A percentile compares a stretch with the other conserved stretches of the same genome.
These are phyloP conservation scores for Cryphonectria japonica DNA, from an alignment of 2,329 filamentous ascomycete species.

Conservation along the genomic window DNA sequence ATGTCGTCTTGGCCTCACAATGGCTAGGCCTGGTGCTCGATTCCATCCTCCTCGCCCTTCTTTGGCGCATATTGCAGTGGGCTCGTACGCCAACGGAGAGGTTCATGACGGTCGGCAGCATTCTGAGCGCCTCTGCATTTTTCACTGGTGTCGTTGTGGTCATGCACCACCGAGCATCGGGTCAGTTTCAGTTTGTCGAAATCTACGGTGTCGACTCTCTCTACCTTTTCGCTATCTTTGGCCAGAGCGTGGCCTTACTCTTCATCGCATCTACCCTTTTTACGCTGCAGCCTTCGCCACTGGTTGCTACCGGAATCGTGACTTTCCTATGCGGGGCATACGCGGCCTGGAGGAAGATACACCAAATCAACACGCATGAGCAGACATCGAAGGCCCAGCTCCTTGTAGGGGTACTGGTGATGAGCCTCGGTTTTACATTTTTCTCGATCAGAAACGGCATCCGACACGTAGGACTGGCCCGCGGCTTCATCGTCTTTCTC, in stretches of 20 bases:
- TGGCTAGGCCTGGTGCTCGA: constrained; percentile 51
- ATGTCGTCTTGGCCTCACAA: constrained; percentile 47
- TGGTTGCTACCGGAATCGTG: constrained; percentile 47
- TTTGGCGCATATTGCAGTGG: constrained; percentile 58
- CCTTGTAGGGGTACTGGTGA: constrained; percentile 44
- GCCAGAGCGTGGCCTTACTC: constrained; percentile 50
- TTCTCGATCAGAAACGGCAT: constrained; percentile 51
- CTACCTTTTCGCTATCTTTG: constrained; percentile 53
- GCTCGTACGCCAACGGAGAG: constrained; percentile 51
- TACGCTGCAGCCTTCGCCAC: constrained; percentile 50
- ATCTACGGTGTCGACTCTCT: constrained; percentile 43
- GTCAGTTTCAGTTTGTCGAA: constrained; percentile 20
- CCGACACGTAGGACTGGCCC: constrained; percentile 48
- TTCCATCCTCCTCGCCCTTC: constrained; percentile 48
- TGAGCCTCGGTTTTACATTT: constrained; percentile 46
- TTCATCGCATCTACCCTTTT: constrained; percentile 50
- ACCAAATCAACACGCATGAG: constrained; percentile 50
- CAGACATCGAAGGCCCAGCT: constrained; percentile 44
- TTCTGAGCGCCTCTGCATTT: constrained; percentile 47
- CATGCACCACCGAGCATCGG: constrained; percentile 25
- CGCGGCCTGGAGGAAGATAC: constrained; percentile 42
- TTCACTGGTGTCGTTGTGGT: constrained; percentile 45
- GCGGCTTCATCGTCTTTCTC: constrained; percentile 45
- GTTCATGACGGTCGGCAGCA: constrained; percentile 48
- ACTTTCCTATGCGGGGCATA: constrained; percentile 48